Base-by-base conservation (phyloP, 2,329 filamentous ascomycete genomes). In the Fusarium austroafricanum region DNA sequence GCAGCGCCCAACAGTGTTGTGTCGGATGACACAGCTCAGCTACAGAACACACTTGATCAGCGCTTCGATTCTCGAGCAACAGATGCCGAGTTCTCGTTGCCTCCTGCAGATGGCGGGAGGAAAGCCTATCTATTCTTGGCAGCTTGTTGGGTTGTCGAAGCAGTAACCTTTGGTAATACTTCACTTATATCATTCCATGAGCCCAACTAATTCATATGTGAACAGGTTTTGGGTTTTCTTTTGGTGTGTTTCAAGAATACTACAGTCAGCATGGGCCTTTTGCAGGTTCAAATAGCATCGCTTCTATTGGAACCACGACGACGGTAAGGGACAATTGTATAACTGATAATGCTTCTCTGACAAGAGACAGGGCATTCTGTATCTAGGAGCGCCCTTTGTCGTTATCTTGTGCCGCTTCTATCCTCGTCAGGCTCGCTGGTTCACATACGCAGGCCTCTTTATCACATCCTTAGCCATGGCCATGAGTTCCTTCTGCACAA, bases 161-260 rank as follows among this genome's bases (percentile, higher is more conserved):
- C 61, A 4, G 58, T 73, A 31, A 68, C 68, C 0, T 71, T 67
- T 29, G 68, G 68, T 58, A 28, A 26, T 11, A 4, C 10, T 3
- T 2, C 3, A 3, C 10, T n/a, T 15, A 3, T 4, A 15, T 2
- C 4, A 11, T 5, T 10, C 3, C 9, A 1, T 2, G 17, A 6
- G 6, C 11, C 2, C 5, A 2, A 1, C 26, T 43, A 10, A 51
- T 7, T 39, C 2, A 42, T 18, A 6, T 1, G 2, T 18, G 3
- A 35, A 6, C 6, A 90, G 88, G 88, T 2, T 90, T 91, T 53
- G 85, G 87, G 1, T 87, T 88, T 57, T 83, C 87, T 1, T 92
- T 88, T 70, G 89, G 89, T 37, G 83, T 92, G 26, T 91, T 91
- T 71, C 88, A 90, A 72, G 83, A 87, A 43, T 89, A 89, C 76